phyloP scores from a whole-genome alignment of 192 early-diverging fungal genomes.

The Podila minutissima region DNA sequence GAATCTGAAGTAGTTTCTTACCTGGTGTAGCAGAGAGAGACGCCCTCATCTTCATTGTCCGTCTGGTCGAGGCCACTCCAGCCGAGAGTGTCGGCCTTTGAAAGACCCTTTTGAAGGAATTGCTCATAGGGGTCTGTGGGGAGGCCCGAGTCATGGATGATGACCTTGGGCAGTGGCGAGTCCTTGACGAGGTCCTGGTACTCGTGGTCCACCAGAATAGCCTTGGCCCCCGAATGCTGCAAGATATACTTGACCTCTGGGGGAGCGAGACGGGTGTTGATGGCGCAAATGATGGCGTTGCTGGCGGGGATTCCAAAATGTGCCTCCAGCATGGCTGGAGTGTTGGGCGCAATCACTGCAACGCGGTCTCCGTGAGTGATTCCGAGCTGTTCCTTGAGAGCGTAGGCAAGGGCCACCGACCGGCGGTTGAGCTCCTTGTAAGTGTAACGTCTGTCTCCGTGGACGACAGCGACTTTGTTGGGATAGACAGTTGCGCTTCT shows the following conservation, averaged over 20 bases:
- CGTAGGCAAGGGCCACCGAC: slow-evolving; percentile 53
- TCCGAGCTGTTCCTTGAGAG: slow-evolving; percentile 40
- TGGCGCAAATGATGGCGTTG: slow-evolving; percentile 63
- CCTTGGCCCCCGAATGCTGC: slow-evolving; percentile 56
- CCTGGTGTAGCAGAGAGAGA: slow-evolving; percentile 68
- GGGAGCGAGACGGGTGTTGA: slow-evolving; percentile 64
- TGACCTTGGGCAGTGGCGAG: slow-evolving; percentile 29
- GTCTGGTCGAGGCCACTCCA: slow-evolving; percentile 59
- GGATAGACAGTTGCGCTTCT: slow-evolving; percentile 61
- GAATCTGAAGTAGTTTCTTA: background rate
- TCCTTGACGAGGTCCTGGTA: slow-evolving; percentile 45
- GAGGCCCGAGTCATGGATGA: slow-evolving; percentile 32
- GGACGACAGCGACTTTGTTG: slow-evolving; percentile 56
- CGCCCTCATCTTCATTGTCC: slow-evolving; percentile 54
- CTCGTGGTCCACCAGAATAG: slow-evolving; percentile 61
- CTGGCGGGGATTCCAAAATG: slow-evolving; percentile 69
- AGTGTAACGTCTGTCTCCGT: slow-evolving; percentile 45
- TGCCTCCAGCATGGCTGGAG: slow-evolving; percentile 64
- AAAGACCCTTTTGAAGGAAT: slow-evolving; percentile 35
- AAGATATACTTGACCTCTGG: slow-evolving; percentile 69
- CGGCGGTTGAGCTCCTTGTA: slow-evolving; percentile 61
- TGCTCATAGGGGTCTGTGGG: slow-evolving; percentile 60
- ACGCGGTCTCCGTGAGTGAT: slow-evolving; percentile 60
- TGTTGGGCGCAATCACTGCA: slow-evolving; percentile 65
- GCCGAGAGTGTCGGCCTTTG: slow-evolving; percentile 29